Percentiles rank a stretch among this genome's conserved stretches.
Evolutionary conservation across 306 rosid species (phyloP).

Genomic region (Prunus fruticosa): DNA sequence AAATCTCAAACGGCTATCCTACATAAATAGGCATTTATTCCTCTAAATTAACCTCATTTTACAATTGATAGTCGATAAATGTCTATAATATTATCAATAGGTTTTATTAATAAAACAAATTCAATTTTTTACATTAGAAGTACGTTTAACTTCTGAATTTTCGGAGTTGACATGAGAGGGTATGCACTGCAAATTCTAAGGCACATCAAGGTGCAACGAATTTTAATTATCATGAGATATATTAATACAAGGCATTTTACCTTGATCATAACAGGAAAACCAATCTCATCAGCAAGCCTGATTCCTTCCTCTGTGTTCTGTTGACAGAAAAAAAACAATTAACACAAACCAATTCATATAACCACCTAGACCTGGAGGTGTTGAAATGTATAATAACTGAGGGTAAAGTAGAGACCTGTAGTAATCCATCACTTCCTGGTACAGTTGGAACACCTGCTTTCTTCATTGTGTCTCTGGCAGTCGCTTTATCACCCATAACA

Average conservation of each 20-base stretch:
- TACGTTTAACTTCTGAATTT: neutral
- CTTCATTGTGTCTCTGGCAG: constrained; percentile 94
- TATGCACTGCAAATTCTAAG: neutral
- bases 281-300: constrained; percentile 83
- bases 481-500: constrained; percentile 95
- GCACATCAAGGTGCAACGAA: neutral
- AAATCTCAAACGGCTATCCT: neutral
- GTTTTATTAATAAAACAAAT: neutral
- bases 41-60: neutral
- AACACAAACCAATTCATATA: constrained; percentile 14
- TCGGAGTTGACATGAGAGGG: neutral
- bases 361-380: neutral
- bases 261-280: constrained; percentile 98
- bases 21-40: neutral
- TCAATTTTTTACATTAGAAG: neutral
- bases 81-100: neutral
- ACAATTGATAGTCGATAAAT: neutral
- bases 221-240: constrained; percentile 5
- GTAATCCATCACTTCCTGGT: constrained; percentile 77
- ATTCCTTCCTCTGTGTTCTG: constrained; percentile 95
- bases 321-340: constrained; percentile 8
- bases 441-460: constrained; percentile 80
- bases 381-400: constrained; percentile 21
- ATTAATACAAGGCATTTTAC: constrained; percentile 33
- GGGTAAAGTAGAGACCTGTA: constrained; percentile 58